Evolutionary conservation across 768 basidiomycete genomes (phyloP), one percentile per base, ranked within the genome.

Genomic region (Rhizopogon vulgaris): DNA sequence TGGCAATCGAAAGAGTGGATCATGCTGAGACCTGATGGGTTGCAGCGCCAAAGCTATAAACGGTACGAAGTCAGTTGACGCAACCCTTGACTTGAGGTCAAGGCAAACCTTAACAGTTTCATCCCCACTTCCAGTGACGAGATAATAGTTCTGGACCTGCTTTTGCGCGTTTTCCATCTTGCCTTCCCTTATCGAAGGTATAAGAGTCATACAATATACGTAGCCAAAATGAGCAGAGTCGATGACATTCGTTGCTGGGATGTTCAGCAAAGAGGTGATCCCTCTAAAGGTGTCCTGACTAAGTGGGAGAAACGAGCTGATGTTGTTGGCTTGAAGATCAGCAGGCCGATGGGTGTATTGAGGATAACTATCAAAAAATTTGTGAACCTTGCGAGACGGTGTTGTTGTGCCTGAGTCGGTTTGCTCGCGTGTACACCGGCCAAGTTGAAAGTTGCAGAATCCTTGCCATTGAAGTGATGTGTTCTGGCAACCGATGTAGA

Each of bases 181-280:
- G 14, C 71, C 74, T 50, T 70, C 70, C 41, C 66, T 63, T n/a
- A 63, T 67, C 14, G 69, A 71, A 18, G 73, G 71, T 10, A 77
- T 58, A 14, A 82, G 66, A 12, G 75, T 69, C 82, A 93, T 84
- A 59, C 87, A 91, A 63, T 95, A 94, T 11, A 97, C 78, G 62
- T 98, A 98, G 8, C 95, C 95, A 64, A 84, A 94, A 67, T 98
- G 95, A 3, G 94, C 95, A 1, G 90, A 89, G 58, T 89, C 84
- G 25, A 93, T 74, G 28, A 93, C 85, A 58, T 91, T 89, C 50
- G 71, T 71, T 11, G 79, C 71, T 1, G 83, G 80, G 18, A 95
- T 82, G 47, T 75, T 68, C 27, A 90, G 63, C 6, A 62, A 41
- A 28, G 59, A 57, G n/a, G 57, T 39, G 10, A 54, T 63, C 54